Conservation (phyloP, 345 rosid genomes). For the Citrus sinensis region DNA sequence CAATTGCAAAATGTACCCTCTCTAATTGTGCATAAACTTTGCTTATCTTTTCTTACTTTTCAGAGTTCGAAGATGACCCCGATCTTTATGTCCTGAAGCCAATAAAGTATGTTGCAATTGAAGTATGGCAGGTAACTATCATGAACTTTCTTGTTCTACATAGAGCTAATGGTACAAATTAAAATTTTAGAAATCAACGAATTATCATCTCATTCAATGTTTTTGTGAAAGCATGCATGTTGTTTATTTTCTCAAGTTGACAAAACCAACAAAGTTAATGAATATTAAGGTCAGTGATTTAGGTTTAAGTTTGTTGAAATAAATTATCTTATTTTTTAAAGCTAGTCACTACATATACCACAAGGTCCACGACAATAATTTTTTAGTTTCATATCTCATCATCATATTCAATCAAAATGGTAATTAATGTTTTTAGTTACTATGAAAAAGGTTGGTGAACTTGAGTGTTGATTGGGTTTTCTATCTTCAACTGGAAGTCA, state of each 20-base stretch:
- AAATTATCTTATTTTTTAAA: not conserved
- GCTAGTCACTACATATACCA: not conserved
- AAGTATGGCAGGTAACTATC: constrained; percentile 45
- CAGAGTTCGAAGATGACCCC: constrained; percentile 55
- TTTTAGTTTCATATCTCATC: not conserved
- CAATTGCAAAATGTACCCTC: not conserved
- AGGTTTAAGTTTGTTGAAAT: not conserved
- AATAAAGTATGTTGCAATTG: constrained; percentile 42
- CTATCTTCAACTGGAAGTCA: not conserved
- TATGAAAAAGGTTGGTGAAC: not conserved
- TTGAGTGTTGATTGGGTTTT: not conserved
- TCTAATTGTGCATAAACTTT: not conserved
- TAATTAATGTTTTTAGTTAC: not conserved
- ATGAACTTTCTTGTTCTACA: not conserved
- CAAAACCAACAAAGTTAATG: not conserved
- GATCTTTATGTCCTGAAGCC: constrained; percentile 49
- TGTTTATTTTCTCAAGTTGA: not conserved
- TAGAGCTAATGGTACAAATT: not conserved
- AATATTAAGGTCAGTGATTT: not conserved
- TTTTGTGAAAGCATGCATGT: not conserved
- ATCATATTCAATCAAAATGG: not conserved
- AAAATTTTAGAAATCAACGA: not conserved
- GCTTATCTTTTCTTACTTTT: not conserved
- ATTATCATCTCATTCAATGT: not conserved
- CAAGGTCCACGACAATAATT: not conserved